Percentiles rank a stretch among this genome's conserved stretches.
Conservation (phyloP, 129 eudicot species). For the carrot (Daucus carota) region DNA sequence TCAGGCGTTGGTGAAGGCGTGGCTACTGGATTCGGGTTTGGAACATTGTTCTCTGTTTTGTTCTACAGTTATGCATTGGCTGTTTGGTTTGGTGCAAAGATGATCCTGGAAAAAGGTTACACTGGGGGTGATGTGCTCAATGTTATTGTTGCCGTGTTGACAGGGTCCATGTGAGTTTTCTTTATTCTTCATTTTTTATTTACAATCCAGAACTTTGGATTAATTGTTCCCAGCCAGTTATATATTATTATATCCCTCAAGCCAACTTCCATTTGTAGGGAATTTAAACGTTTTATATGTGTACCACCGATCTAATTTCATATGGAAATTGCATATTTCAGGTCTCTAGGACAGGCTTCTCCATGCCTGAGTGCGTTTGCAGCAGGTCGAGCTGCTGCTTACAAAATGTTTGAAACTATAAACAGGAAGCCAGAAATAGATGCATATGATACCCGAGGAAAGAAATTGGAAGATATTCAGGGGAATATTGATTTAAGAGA, state of each 20-base stretch:
- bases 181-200: not conserved
- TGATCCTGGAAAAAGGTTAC: conserved; percentile 35
- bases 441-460: conserved; percentile 34
- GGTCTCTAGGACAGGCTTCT: conserved; percentile 52
- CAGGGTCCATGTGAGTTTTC: conserved; percentile 48
- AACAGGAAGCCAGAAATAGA: conserved; percentile 42
- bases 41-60: conserved; percentile 25
- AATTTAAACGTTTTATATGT: not conserved
- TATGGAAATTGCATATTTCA: not conserved
- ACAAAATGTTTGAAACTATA: conserved; percentile 48
- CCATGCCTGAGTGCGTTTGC: conserved; percentile 45
- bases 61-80: conserved; percentile 48
- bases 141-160: conserved; percentile 42
- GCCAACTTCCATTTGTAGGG: not conserved
- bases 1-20: conserved; percentile 42
- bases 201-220: not conserved
- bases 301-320: not conserved
- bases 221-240: not conserved
- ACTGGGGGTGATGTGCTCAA: conserved; percentile 49
- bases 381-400: conserved; percentile 49
- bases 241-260: not conserved
- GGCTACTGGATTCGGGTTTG: conserved; percentile 46
- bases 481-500: conserved; percentile 40
- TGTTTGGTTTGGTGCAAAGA: conserved; percentile 46
- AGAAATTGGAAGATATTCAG: conserved; percentile 30